A percentile compares a stretch with the other conserved stretches of the same genome.
Evolutionary conservation across 129 eudicot species (phyloP).

Genomic region (Dittrichia graveolens): DNA sequence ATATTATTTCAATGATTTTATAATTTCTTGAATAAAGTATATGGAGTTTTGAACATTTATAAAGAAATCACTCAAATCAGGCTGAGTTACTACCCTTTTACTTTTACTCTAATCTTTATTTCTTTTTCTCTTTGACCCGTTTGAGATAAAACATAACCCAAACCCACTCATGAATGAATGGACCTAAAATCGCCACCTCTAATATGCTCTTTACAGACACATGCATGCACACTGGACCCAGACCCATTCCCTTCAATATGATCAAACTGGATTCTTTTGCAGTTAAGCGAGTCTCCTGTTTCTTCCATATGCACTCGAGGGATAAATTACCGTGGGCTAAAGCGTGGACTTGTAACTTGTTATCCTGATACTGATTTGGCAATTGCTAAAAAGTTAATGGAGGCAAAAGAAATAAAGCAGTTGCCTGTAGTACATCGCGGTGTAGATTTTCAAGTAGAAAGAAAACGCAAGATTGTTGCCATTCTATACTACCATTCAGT

Average conservation of each 20-base stretch:
- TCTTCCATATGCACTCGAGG: constrained; percentile 81
- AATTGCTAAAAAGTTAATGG: constrained; percentile 91
- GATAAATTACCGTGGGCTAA: constrained; percentile 75
- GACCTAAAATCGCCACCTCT: too few species aligned
- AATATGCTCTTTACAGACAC: too few species aligned
- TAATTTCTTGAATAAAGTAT: too few species aligned
- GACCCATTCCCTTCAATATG: neutral
- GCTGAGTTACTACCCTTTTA: too few species aligned
- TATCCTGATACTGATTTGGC: constrained; percentile 91
- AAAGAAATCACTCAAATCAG: too few species aligned
- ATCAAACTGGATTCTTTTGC: constrained; percentile 31
- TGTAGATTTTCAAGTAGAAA: constrained; percentile 55
- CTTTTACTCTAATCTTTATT: too few species aligned
- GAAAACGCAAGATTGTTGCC: constrained; percentile 61
- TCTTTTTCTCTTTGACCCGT: too few species aligned
- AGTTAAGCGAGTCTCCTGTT: constrained; percentile 62
- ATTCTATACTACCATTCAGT: constrained; percentile 75
- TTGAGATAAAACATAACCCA: too few species aligned
- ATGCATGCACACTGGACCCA: neutral
- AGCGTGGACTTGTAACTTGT: constrained; percentile 88
- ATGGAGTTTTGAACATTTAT: too few species aligned
- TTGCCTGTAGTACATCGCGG: constrained; percentile 80
- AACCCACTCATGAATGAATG: too few species aligned
- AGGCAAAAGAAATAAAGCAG: constrained; percentile 89
- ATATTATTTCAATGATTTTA: too few species aligned